Evolutionary conservation across 1,139 yeast genomes (phyloP).

Genomic region (Meyerozyma smithsonii): DNA sequence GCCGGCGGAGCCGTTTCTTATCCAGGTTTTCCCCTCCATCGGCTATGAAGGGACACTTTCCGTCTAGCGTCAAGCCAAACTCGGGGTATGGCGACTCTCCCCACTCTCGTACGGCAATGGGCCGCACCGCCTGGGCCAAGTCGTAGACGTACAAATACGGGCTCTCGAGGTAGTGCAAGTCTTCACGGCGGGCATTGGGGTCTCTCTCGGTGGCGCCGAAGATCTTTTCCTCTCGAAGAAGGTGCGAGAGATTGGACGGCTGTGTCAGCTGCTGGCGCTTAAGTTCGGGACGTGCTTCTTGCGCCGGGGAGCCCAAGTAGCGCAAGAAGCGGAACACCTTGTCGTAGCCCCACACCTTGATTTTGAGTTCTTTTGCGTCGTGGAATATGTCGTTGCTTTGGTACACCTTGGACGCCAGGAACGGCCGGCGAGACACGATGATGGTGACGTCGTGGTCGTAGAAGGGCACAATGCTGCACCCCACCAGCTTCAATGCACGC

Average conservation of each 20-base stretch:
- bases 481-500: constrained; percentile 51
- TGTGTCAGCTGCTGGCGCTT: constrained; percentile 8
- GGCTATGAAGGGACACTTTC: constrained; percentile 67
- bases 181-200: constrained; percentile 79
- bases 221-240: constrained; percentile 78
- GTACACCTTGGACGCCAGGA: constrained; percentile 17
- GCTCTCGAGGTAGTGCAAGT: constrained; percentile 69
- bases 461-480: constrained; percentile 67
- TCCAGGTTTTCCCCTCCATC: constrained; percentile 41
- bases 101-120: constrained; percentile 85
- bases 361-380: constrained; percentile 54
- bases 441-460: constrained; percentile 78
- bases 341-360: constrained; percentile 86
- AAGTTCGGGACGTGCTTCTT: constrained; percentile 4
- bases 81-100: constrained; percentile 39
- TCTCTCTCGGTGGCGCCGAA: constrained; percentile 89
- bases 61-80: constrained; percentile 48
- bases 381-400: constrained; percentile 60
- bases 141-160: constrained; percentile 77
- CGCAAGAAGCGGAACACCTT: constrained; percentile 78
- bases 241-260: constrained; percentile 47
- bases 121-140: constrained; percentile 70
- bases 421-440: constrained; percentile 60
- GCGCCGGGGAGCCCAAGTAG: constrained; percentile 49
- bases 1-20: constrained; percentile 32